A percentile compares a stretch with the other conserved stretches of the same genome.
These are phyloP conservation scores for Nakaseomyces delphensis DNA, from an alignment of 1,139 yeast species.

Conservation along the genomic window DNA sequence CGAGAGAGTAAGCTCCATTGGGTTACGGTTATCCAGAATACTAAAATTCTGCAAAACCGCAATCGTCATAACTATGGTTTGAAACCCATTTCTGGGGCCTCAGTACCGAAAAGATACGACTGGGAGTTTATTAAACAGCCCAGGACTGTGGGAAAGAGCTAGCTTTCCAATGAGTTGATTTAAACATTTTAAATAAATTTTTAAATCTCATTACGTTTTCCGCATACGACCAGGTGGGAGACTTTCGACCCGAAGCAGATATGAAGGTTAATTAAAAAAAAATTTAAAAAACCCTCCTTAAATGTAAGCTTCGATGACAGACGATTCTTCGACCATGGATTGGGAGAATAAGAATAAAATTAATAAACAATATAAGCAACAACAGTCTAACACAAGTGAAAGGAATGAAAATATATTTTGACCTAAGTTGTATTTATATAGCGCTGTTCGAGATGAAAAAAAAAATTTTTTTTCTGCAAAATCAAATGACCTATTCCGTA, in stretches of 20 bases:
- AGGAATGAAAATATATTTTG: not conserved
- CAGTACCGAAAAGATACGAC: conserved; percentile 48
- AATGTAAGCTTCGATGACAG: conserved; percentile 63
- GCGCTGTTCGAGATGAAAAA: not conserved
- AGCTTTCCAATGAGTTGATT: conserved; percentile 29
- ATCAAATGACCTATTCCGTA: not conserved
- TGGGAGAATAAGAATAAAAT: conserved; percentile 10
- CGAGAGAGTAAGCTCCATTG: conserved; percentile 89
- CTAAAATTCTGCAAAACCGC: conserved; percentile 22
- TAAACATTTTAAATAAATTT: conserved; percentile 30
- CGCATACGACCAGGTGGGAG: conserved; percentile 68
- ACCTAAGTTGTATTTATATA: too few relatives aligned
- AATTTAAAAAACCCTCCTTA: conserved; percentile 34
- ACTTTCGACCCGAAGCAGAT: conserved; percentile 90
- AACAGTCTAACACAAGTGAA: not conserved
- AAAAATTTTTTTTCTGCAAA: not conserved
- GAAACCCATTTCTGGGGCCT: conserved; percentile 38
- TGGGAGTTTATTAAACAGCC: conserved; percentile 7
- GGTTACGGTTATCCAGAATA: conserved; percentile 41
- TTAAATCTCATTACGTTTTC: conserved; percentile 38
- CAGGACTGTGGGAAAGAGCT: conserved; percentile 14
- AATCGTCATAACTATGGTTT: conserved; percentile 81
- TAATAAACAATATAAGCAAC: not conserved
- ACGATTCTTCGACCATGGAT: conserved; percentile 61
- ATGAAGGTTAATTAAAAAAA: too few relatives aligned